A percentile compares a stretch with the other conserved stretches of the same genome.
phyloP scores from a whole-genome alignment of 2,329 filamentous ascomycete species.

The Chalaropsis thielavioides region DNA sequence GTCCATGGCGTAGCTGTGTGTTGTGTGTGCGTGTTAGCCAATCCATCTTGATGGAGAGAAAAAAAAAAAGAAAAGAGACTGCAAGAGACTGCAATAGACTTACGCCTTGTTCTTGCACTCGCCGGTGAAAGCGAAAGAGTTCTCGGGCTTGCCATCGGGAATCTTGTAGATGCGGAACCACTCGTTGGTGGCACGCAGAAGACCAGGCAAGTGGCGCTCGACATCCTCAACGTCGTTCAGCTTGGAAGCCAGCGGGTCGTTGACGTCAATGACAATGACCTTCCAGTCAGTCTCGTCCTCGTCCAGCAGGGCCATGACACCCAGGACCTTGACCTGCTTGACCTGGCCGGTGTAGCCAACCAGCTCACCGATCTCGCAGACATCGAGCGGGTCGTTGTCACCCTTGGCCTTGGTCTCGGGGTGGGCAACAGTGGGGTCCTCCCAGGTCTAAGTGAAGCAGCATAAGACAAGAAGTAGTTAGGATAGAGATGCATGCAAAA shows the following conservation, averaged over 20 bases:
- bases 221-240: slow-evolving; percentile 98
- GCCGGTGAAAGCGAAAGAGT: slow-evolving; percentile 99
- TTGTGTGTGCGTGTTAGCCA: slow-evolving; percentile 26
- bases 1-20: slow-evolving; percentile 61
- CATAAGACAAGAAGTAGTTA: no score
- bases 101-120: slow-evolving; percentile 98
- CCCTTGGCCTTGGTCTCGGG: slow-evolving; percentile 99
- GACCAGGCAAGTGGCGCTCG: slow-evolving; percentile 91
- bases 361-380: slow-evolving; percentile 98
- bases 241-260: slow-evolving; percentile 90
- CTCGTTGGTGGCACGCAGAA: slow-evolving; percentile 95
- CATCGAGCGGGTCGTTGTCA: slow-evolving; percentile 97
- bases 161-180: slow-evolving; percentile 99
- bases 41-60: no score
- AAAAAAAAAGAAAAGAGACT: slow-evolving; percentile 7
- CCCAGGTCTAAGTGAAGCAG: slow-evolving; percentile 67
- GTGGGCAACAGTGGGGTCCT: slow-evolving; percentile 91
- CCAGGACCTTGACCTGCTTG: slow-evolving; percentile 99
- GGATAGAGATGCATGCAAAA: no score
- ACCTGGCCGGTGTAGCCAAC: slow-evolving; percentile 92
- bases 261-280: slow-evolving; percentile 98
- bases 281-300: slow-evolving; percentile 99
- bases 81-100: slow-evolving; percentile 28
- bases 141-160: slow-evolving; percentile 99
- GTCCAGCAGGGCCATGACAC: slow-evolving; percentile 97